Evolutionary conservation across 2,329 filamentous ascomycete species (phyloP), one percentile per base, ranked within the genome.

Genomic region (Calycina marina): DNA sequence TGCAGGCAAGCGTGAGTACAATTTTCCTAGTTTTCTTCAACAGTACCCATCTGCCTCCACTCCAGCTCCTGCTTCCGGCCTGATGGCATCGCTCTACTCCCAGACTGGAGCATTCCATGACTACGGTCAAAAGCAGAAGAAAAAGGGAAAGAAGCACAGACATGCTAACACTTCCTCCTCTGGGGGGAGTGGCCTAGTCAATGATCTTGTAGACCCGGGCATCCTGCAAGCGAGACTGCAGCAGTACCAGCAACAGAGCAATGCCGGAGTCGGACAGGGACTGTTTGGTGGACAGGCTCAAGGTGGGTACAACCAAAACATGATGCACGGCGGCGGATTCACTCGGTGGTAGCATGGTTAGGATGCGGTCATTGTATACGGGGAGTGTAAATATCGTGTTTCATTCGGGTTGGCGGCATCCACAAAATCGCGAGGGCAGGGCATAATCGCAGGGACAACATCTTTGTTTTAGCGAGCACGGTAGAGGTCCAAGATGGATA

Each of bases 141-240:
- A 93, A 76, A 93, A 93, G 84, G 85, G 85, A 69, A 94, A 93
- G 77, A 94, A 94, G 84, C 88, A 94, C 72, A 92, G 86, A 77
- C 86, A 94, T 78, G 88, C 85, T 90, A 93, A 94, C 84, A 94
- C 88, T 88, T 93, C 86, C 82, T 96, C 88, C 77, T 93, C 85
- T 76, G 81, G 81, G 69, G 86, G 85, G 75, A 83, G 84, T 82
- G 86, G 83, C 69, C 76, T 94, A 88, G n/a, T n/a, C n/a, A 86
- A 92, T 69, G 86, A 96, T 92, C 84, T 93, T 86, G 84, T 82
- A 71, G 86, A 96, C 84, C 88, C 88, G 72, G 93, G 84, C 72
- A 94, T 94, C 72, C 77, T 96, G 71, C 86, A 93, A 69, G 84
- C 84, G 61, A 83, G 86, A 72, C 80, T 93, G 71, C 86, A 92